Percentiles rank a stretch among this genome's conserved stretches.
These are phyloP conservation scores for Trypanosoma platydactyli DNA, from an alignment of 208 protist genomes.

Conservation along the genomic window DNA sequence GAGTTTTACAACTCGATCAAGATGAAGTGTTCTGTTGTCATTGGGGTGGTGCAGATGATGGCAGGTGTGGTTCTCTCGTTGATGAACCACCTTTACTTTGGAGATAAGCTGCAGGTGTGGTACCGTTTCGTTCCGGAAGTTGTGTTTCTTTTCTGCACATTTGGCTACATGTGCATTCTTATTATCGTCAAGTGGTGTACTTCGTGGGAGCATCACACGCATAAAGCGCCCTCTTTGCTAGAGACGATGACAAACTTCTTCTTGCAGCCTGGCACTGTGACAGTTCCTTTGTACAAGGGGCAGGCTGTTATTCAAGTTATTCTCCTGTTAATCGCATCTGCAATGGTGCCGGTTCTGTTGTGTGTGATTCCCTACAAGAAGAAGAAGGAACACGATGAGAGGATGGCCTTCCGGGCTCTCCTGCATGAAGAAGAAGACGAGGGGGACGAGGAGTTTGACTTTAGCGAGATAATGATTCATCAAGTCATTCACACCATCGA, in stretches of 20 bases:
- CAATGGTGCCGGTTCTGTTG: conserved; percentile 84
- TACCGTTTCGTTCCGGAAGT: conserved; percentile 97
- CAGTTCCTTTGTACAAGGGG: conserved; percentile 68
- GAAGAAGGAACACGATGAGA: conserved; percentile 49
- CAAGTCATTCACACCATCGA: conserved; percentile 99
- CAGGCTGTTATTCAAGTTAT: conserved; percentile 85
- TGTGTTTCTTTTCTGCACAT: conserved; percentile 94
- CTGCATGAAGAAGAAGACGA: conserved; percentile 33
- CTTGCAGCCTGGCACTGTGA: conserved; percentile 78
- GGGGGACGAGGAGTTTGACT: conserved; percentile 85
- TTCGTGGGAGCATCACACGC: conserved; percentile 80
- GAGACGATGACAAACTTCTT: conserved; percentile 95
- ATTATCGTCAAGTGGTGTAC: conserved; percentile 98
- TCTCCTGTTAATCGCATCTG: conserved; percentile 70
- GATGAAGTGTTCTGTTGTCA: conserved; percentile 92
- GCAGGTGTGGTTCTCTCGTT: conserved; percentile 94
- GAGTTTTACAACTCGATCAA: conserved; percentile 96
- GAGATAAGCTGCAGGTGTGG: conserved; percentile 85
- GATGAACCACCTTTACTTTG: conserved; percentile 94
- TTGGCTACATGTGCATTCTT: conserved; percentile 96
- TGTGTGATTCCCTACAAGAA: conserved; percentile 81
- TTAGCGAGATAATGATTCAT: conserved; percentile 96
- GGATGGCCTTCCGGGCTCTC: neutral
- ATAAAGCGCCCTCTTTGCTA: conserved; percentile 83
- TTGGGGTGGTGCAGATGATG: conserved; percentile 96